A percentile compares a stretch with the other conserved stretches of the same genome.
These are phyloP conservation scores for Vicia faba DNA, from an alignment of 306 rosid species.

Conservation along the genomic window DNA sequence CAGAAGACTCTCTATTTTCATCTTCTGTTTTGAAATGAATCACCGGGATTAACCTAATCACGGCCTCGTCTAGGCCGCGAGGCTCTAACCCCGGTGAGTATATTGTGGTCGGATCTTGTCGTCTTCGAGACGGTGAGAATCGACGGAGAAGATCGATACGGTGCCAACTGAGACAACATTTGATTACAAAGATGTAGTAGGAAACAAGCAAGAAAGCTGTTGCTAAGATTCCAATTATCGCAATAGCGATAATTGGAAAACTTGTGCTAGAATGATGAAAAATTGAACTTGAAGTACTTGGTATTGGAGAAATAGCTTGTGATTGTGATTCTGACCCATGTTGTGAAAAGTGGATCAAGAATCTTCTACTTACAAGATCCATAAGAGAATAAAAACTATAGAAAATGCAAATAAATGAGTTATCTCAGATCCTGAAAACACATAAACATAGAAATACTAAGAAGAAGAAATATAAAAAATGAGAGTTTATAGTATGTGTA, in stretches of 20 bases:
- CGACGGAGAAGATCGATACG: slow-evolving; percentile 79
- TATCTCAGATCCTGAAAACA: slow-evolving; percentile 51
- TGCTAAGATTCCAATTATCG: slow-evolving; percentile 84
- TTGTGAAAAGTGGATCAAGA: slow-evolving; percentile 47
- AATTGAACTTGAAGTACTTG: slow-evolving; percentile 43
- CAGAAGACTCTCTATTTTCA: slow-evolving; percentile 30
- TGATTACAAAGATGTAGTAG: slow-evolving; percentile 94
- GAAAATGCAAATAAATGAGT: slow-evolving; percentile 39
- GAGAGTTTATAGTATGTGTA: background rate
- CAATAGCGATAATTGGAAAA: slow-evolving; percentile 91
- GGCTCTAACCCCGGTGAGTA: slow-evolving; percentile 45
- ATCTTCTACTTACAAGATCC: slow-evolving; percentile 63
- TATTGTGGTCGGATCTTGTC: slow-evolving; percentile 42
- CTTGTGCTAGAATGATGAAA: slow-evolving; percentile 53
- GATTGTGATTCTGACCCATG: slow-evolving; percentile 48
- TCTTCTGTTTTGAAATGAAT: slow-evolving; percentile 56
- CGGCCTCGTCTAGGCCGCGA: slow-evolving; percentile 77
- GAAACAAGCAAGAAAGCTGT: slow-evolving; percentile 83
- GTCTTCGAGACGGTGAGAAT: slow-evolving; percentile 59
- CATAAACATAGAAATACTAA: background rate
- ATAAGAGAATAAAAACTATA: slow-evolving; percentile 33
- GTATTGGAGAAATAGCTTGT: slow-evolving; percentile 49
- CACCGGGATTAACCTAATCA: slow-evolving; percentile 79
- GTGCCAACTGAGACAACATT: slow-evolving; percentile 98
- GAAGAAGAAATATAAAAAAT: background rate